Evolutionary conservation across 176 grass and related monocot species (phyloP).

Genomic region (Zea luxurians): DNA sequence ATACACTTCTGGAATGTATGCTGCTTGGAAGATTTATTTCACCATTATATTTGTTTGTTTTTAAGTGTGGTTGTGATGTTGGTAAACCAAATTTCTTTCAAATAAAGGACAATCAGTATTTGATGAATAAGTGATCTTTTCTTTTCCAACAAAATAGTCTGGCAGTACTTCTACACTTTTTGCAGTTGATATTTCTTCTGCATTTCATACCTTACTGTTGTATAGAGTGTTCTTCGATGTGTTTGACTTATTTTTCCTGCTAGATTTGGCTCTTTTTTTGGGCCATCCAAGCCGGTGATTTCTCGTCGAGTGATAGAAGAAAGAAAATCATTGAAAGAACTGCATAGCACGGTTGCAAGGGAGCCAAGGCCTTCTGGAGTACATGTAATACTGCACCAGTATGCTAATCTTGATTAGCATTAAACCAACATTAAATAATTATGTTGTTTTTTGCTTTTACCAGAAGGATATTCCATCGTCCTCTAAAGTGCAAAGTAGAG

Average conservation of each 20-base stretch:
- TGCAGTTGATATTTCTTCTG: neutral
- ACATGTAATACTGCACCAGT: constrained; percentile 31
- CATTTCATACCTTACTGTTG: neutral
- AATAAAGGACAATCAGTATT: neutral
- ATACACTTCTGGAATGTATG: neutral
- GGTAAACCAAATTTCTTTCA: constrained; percentile 9
- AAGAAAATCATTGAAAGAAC: constrained; percentile 74
- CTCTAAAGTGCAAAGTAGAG: constrained; percentile 51
- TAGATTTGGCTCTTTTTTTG: constrained; percentile 99
- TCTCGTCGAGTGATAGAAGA: constrained; percentile 92
- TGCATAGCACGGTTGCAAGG: constrained; percentile 42
- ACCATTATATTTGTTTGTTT: neutral
- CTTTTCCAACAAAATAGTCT: neutral
- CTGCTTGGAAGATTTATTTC: constrained; percentile 11
- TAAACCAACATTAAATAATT: constrained; percentile 25
- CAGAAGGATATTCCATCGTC: constrained; percentile 58
- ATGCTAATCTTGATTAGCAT: constrained; percentile 4
- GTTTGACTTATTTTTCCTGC: constrained; percentile 3
- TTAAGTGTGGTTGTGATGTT: constrained; percentile 1
- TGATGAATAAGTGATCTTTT: neutral
- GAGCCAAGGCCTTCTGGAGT: constrained; percentile 45
- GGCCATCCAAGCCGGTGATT: constrained; percentile 82
- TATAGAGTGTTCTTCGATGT: neutral
- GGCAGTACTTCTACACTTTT: neutral
- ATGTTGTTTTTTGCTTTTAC: constrained; percentile 14